Base-by-base conservation (phyloP, 176 grass and related monocot genomes). In the Themeda triandra region DNA sequence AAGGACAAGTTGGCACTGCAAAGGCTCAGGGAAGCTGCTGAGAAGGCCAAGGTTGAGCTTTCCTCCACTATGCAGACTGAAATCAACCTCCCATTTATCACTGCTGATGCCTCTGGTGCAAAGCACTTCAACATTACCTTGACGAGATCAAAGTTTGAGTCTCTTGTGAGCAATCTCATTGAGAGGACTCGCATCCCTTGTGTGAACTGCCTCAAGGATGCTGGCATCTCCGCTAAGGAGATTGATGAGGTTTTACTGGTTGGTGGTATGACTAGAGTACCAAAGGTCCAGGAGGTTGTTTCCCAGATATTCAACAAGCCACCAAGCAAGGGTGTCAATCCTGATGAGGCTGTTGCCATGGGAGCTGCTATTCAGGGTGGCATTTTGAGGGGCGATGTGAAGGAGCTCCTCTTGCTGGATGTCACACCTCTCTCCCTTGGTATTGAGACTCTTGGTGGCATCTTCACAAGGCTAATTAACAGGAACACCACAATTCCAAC, bases 261-360 rank as follows among this genome's bases (percentile, higher is more conserved):
- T 76, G 97, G 97, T 81, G 97, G 97, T 41, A 99, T 99, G 97
- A 94, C 97, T 8, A 95, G 97, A 85, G 97, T 99, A 18, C 97
- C 97, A 48, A 96, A 96, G 78, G 97, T 96, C 30, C 97, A 99
- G 80, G 90, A 96, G 69, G 60, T 96, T 72, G 96, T 99, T 69
- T 75, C 84, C 51, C 87, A 99, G 79, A 99, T 96, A 73, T 99
- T 99, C 56, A 90, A 88, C 71, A 99, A 99, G 80, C 19, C 86
- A 2, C 97, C 97, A 3, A 99, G 97, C 88, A 99, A 99, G 82
- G 97, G 93, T 82, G 91, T 99, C 51, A 99, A 99, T 82, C 97
- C 97, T 76, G 97, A 99, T 73, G 97, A 99, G 80, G 91, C 97
- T 79, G 97, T 99, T 14, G 93, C 97, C 66, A 96, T 99, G 97